phyloP scores from a whole-genome alignment of 257 asterid species.

The Solanum ossicruentum region DNA sequence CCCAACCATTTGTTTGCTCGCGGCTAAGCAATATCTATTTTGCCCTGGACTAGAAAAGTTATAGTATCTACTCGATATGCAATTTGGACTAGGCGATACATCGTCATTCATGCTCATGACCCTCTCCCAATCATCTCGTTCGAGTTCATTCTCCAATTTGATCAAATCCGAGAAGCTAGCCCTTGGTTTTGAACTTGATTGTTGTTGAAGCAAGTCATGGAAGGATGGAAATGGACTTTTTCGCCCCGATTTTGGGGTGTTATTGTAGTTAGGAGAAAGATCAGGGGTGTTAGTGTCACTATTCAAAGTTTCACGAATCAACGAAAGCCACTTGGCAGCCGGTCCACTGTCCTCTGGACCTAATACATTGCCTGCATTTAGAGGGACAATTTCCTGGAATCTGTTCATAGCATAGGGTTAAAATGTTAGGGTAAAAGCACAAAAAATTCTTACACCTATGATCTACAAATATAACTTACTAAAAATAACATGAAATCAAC shows the following conservation, averaged over 20 bases:
- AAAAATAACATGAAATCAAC: too few species aligned
- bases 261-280: neutral
- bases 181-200: slow-evolving; percentile 12
- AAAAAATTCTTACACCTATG: neutral
- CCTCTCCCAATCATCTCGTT: neutral
- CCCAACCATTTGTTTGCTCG: slow-evolving; percentile 83
- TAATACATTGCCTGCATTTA: slow-evolving; percentile 71
- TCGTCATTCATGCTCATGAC: slow-evolving; percentile 8
- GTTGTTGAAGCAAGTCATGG: neutral
- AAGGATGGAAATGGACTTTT: slow-evolving; percentile 9
- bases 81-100: neutral
- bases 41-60: neutral
- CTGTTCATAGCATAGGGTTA: slow-evolving; percentile 15
- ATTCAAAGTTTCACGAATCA: slow-evolving; percentile 44
- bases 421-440: neutral
- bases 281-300: neutral
- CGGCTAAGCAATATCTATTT: slow-evolving; percentile 36
- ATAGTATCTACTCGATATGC: neutral
- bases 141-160: slow-evolving; percentile 15
- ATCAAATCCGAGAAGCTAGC: slow-evolving; percentile 42
- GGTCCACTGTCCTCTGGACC: slow-evolving; percentile 68
- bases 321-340: slow-evolving; percentile 60
- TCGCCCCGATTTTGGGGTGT: neutral
- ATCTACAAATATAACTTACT: too few species aligned
- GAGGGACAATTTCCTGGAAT: slow-evolving; percentile 84